These are phyloP conservation scores for Turritis glabra DNA, from an alignment of 345 rosid species.

Conservation along the genomic window DNA sequence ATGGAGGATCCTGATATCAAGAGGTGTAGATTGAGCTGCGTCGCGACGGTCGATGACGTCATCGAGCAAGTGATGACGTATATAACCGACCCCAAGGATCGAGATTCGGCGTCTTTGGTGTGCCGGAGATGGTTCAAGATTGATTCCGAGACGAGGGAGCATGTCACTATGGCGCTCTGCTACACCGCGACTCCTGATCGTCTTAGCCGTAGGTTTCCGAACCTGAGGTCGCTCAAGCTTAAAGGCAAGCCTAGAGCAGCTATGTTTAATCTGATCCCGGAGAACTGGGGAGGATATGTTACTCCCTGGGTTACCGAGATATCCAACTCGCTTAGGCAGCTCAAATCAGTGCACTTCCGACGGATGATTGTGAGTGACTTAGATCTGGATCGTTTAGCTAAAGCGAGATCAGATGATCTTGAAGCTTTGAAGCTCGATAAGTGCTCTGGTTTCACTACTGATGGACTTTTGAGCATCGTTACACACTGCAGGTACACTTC, in stretches of 20 bases:
- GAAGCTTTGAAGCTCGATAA: constrained; percentile 73
- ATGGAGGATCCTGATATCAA: constrained; percentile 51
- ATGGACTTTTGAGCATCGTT: constrained; percentile 71
- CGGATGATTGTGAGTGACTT: constrained; percentile 83
- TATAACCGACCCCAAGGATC: constrained; percentile 67
- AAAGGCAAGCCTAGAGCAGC: constrained; percentile 95
- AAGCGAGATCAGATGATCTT: constrained; percentile 48
- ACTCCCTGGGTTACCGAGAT: constrained; percentile 79
- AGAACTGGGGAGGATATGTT: constrained; percentile 90
- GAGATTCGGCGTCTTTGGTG: constrained; percentile 78
- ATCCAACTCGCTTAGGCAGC: constrained; percentile 46
- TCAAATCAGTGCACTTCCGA: constrained; percentile 71
- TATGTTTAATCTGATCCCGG: constrained; percentile 92
- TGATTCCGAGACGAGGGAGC: constrained; percentile 78
- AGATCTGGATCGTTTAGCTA: constrained; percentile 69
- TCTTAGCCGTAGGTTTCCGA: constrained; percentile 55
- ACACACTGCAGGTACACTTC: constrained; percentile 67
- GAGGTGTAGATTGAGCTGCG: constrained; percentile 24
- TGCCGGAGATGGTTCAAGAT: constrained; percentile 73
- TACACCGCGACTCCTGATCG: constrained; percentile 76
- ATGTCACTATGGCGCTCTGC: constrained; percentile 80
- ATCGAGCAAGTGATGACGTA: constrained; percentile 63
- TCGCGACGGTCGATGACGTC: constrained; percentile 55
- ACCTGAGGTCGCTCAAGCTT: constrained; percentile 74
- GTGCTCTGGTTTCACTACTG: constrained; percentile 87